phyloP scores from a whole-genome alignment of 371 early-diverging fungal species.

The Mortierella sp. region DNA sequence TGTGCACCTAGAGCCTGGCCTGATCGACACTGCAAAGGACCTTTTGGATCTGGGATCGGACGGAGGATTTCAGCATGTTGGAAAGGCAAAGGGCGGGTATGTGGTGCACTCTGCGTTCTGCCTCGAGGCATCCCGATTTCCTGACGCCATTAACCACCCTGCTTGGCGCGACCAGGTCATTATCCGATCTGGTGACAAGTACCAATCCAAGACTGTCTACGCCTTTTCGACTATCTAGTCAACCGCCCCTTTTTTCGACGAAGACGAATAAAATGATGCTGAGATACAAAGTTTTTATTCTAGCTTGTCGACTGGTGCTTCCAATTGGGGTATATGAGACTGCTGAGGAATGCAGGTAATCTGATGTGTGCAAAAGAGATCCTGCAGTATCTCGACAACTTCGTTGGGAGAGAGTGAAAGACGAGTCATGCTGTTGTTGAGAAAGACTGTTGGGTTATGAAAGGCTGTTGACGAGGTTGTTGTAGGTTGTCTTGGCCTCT shows the following conservation, averaged over 20 bases:
- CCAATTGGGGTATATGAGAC: background rate
- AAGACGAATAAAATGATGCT: background rate
- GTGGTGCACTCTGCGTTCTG: slow-evolving; percentile 72
- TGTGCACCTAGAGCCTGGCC: slow-evolving; percentile 60
- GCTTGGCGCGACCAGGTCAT: slow-evolving; percentile 65
- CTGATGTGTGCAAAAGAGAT: background rate
- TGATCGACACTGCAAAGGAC: slow-evolving; percentile 50
- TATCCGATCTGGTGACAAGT: slow-evolving; percentile 63
- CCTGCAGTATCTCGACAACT: background rate
- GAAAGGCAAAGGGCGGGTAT: slow-evolving; percentile 45
- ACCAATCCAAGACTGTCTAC: slow-evolving; percentile 64
- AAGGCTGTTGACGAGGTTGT: background rate
- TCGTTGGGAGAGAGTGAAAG: background rate
- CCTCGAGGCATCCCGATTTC: slow-evolving; percentile 76
- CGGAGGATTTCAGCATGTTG: slow-evolving; percentile 15
- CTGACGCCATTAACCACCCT: slow-evolving; percentile 78
- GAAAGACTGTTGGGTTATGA: background rate
- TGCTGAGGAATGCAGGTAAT: background rate
- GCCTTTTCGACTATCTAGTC: slow-evolving; percentile 52
- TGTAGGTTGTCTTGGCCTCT: slow-evolving; percentile 7
- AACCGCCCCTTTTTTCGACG: background rate
- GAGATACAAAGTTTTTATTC: background rate
- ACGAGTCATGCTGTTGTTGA: background rate
- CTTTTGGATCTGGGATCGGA: background rate
- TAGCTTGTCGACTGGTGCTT: background rate